These are phyloP conservation scores for Marchantia paleacea DNA, from an alignment of 225 moss, liverwort and hornwort species.

Conservation along the genomic window DNA sequence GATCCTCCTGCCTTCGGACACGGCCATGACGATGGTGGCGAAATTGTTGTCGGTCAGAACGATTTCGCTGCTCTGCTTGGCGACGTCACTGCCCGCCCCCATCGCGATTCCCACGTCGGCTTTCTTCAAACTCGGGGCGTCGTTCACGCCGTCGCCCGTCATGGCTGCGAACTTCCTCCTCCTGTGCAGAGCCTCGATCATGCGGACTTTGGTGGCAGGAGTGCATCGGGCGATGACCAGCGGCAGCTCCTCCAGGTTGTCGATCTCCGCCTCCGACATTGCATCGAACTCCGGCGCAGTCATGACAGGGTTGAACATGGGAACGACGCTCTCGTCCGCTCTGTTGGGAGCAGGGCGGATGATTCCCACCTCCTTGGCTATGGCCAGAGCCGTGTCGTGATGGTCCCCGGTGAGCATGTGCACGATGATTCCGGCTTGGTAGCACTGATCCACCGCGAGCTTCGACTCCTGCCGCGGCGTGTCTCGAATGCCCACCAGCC, in stretches of 20 bases:
- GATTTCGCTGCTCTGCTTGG: slow-evolving; percentile 46
- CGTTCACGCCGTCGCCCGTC: slow-evolving; percentile 60
- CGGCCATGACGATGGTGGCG: slow-evolving; percentile 50
- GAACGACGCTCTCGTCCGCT: neutral
- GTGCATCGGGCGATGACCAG: slow-evolving; percentile 23
- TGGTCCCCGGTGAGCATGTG: slow-evolving; percentile 23
- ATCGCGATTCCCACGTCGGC: slow-evolving; percentile 58
- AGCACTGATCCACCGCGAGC: slow-evolving; percentile 4
- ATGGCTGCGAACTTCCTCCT: slow-evolving; percentile 43
- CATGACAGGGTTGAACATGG: slow-evolving; percentile 6
- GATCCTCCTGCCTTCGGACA: slow-evolving; percentile 38
- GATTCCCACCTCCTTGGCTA: slow-evolving; percentile 20
- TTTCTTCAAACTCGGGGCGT: slow-evolving; percentile 56
- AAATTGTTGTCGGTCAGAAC: slow-evolving; percentile 54
- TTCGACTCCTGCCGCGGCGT: slow-evolving; percentile 19
- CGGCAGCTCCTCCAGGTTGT: slow-evolving; percentile 2
- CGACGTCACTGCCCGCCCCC: slow-evolving; percentile 55
- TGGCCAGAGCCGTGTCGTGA: slow-evolving; percentile 16
- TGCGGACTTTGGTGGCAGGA: slow-evolving; percentile 20
- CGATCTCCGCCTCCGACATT: slow-evolving; percentile 18
- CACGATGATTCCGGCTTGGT: slow-evolving; percentile 13
- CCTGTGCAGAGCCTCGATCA: slow-evolving; percentile 26
- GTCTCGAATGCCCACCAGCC: slow-evolving; percentile 19
- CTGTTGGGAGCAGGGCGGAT: neutral
- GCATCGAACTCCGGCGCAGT: slow-evolving; percentile 21